Conservation (phyloP, 805 yeast genomes). For the Candida koratica region DNA sequence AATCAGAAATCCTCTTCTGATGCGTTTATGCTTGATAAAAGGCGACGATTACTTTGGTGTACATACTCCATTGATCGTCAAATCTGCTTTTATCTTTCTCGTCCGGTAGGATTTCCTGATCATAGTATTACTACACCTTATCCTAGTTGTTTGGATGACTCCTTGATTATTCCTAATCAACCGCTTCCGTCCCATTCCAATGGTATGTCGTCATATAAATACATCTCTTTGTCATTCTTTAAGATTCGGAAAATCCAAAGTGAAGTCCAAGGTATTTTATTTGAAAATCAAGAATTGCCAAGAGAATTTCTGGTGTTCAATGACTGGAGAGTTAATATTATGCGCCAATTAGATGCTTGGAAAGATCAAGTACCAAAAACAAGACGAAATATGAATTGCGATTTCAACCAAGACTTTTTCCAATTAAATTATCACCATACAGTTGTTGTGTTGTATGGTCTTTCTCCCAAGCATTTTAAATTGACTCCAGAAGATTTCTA, state of each 20-base stretch:
- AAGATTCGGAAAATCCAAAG: slow-evolving; percentile 71
- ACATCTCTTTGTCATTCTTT: slow-evolving; percentile 64
- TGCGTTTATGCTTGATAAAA: slow-evolving; percentile 59
- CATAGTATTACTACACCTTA: slow-evolving; percentile 66
- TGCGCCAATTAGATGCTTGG: slow-evolving; percentile 60
- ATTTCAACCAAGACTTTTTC: slow-evolving; percentile 67
- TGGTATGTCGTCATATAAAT: slow-evolving; percentile 57
- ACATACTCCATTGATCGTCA: slow-evolving; percentile 83
- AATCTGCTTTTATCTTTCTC: slow-evolving; percentile 76
- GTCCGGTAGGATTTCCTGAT: slow-evolving; percentile 88
- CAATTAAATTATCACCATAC: slow-evolving; percentile 76
- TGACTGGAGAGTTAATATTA: slow-evolving; percentile 61
- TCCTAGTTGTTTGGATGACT: slow-evolving; percentile 74
- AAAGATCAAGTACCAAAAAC: slow-evolving; percentile 51
- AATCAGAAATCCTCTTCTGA: slow-evolving; percentile 33
- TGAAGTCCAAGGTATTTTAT: slow-evolving; percentile 66
- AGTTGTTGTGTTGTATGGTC: slow-evolving; percentile 65
- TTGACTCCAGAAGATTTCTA: slow-evolving; percentile 51
- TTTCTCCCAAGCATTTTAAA: slow-evolving; percentile 64
- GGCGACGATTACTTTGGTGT: slow-evolving; percentile 85
- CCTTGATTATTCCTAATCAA: slow-evolving; percentile 42
- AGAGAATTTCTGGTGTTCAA: slow-evolving; percentile 49
- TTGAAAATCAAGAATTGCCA: slow-evolving; percentile 71
- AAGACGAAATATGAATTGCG: slow-evolving; percentile 60
- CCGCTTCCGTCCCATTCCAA: slow-evolving; percentile 38